phyloP scores from a whole-genome alignment of 2,329 filamentous ascomycete genomes.

The Venturia aucupariae region DNA sequence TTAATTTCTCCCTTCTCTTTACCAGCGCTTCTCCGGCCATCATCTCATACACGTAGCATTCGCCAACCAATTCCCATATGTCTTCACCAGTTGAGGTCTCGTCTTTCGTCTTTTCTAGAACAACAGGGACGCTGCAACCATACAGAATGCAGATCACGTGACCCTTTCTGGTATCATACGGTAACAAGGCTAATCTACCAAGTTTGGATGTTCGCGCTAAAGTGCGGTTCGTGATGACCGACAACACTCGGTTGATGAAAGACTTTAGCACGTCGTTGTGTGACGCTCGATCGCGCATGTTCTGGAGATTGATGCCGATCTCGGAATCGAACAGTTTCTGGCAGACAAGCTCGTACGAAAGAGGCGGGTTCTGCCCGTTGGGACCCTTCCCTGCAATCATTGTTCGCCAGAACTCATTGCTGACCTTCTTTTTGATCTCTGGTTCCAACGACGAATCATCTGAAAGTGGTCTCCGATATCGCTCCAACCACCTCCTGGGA shows the following conservation, averaged over 20 bases:
- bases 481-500: neutral
- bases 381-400: neutral
- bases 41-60: conserved; percentile 13
- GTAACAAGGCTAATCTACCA: neutral
- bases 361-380: neutral
- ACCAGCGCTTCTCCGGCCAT: conserved; percentile 13
- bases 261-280: neutral
- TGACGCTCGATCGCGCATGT: neutral
- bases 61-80: conserved; percentile 11
- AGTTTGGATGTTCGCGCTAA: neutral
- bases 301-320: neutral
- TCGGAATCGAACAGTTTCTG: neutral
- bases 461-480: neutral
- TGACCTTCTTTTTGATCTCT: neutral
- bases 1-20: neutral
- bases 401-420: neutral
- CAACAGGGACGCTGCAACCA: conserved; percentile 6
- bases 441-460: neutral
- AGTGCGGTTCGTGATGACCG: neutral
- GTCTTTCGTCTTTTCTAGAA: neutral
- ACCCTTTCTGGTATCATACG: neutral
- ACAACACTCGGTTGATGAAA: neutral
- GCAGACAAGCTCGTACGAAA: neutral
- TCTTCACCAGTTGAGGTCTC: neutral
- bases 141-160: conserved; percentile 9